Evolutionary conservation across 352 stramenopile genomes (phyloP).

Genomic region (Phytophthora aleatoria): DNA sequence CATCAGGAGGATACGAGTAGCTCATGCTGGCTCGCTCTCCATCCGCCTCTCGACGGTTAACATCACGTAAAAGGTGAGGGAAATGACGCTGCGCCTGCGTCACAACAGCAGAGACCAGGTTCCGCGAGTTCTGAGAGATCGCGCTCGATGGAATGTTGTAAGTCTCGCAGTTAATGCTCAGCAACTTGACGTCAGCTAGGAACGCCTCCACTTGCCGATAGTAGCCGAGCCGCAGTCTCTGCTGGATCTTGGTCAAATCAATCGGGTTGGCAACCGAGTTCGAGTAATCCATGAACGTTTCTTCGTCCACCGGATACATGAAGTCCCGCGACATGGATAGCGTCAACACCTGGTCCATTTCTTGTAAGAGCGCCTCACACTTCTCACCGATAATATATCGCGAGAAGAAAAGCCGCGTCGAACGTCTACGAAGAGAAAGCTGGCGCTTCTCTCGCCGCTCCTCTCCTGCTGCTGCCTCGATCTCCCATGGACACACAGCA

Average conservation of each 20-base stretch:
- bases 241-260: constrained; percentile 80
- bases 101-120: constrained; percentile 59
- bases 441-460: constrained; percentile 49
- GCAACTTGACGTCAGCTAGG: constrained; percentile 72
- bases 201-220: constrained; percentile 89
- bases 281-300: constrained; percentile 78
- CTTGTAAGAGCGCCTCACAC: constrained; percentile 52
- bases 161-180: constrained; percentile 80
- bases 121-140: constrained; percentile 86
- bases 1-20: constrained; percentile 57
- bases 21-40: constrained; percentile 23
- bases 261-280: constrained; percentile 86
- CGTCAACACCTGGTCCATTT: constrained; percentile 65
- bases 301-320: constrained; percentile 74
- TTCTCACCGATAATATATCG: constrained; percentile 56
- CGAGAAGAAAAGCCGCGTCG: constrained; percentile 53
- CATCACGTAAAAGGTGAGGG: constrained; percentile 43
- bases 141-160: constrained; percentile 85
- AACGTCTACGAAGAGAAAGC: constrained; percentile 40
- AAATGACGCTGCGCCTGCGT: constrained; percentile 71
- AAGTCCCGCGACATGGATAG: constrained; percentile 82
- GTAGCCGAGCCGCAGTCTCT: constrained; percentile 65
- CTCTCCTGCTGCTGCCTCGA: constrained; percentile 52
- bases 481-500: constrained; percentile 79
- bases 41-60: constrained; percentile 28